Evolutionary conservation across 441 rosid genomes (phyloP), one percentile per base, ranked within the genome.

Genomic region (Jatropha multifida): DNA sequence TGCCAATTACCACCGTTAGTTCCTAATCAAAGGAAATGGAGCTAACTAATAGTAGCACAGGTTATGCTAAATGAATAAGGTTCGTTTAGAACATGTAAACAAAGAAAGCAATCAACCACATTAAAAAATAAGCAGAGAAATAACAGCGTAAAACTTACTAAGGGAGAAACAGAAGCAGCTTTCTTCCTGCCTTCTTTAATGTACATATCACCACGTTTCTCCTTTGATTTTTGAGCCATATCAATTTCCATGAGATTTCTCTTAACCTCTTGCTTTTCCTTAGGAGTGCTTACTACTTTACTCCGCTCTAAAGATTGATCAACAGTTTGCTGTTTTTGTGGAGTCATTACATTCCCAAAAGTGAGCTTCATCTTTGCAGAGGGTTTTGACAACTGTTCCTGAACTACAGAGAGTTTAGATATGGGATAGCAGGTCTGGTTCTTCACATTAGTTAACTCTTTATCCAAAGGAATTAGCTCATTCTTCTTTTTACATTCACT

Each of bases 131-230:
- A 37, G 23, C 18, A 46, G 11, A 46, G 62, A 77, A 23, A 49
- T 51, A 67, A 20, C 69, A 8, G 38, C 78, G 68, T 78, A 71
- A 70, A 77, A 62, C 78, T 79, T 82, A 86, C 90, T 77, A 46
- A 68, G 59, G 27, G 65, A 75, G 79, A 27, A 68, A 41, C 77
- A 48, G 74, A 40, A 60, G 74, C 62, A 49, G 64, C 42, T 38
- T 79, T 73, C 27, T 74, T 78, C 76, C 20, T 86, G 69, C 79
- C 77, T 51, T 89, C 88, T 86, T 82, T 89, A 73, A 74, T 75
- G 61, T 3, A 83, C 63, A 78, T 8, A 8, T 76, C 74, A 80
- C 80, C 77, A 10, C 27, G 65, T 69, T 78, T 88, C 80, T 76
- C 84, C 79, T 78, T 85, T 74, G 79, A 60, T 77, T 81, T 87